phyloP scores from a whole-genome alignment of 352 stramenopile species.

The Globisporangium cystogenes region DNA sequence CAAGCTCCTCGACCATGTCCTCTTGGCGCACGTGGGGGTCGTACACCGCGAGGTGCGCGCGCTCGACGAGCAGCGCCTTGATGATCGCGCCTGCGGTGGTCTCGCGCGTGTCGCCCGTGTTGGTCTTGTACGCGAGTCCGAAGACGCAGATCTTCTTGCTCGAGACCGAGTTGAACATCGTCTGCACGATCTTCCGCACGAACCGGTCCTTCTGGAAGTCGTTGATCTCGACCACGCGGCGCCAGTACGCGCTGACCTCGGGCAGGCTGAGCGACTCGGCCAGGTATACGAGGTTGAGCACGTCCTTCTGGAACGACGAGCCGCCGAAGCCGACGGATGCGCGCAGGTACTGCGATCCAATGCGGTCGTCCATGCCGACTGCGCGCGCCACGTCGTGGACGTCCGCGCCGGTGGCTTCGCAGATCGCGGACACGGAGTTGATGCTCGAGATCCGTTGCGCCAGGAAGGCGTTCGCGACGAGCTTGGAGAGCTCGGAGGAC shows the following conservation, averaged over 20 bases:
- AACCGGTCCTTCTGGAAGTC: slow-evolving; percentile 99
- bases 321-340: slow-evolving; percentile 98
- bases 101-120: slow-evolving; percentile 99
- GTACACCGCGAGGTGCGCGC: slow-evolving; percentile 95
- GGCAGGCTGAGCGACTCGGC: slow-evolving; percentile 97
- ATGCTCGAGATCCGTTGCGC: slow-evolving; percentile 99
- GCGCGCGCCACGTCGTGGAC: slow-evolving; percentile 97
- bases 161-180: slow-evolving; percentile 99
- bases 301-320: slow-evolving; percentile 99
- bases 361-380: slow-evolving; percentile 97
- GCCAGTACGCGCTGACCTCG: slow-evolving; percentile 99
- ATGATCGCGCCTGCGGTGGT: slow-evolving; percentile 97
- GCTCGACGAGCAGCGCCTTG: slow-evolving; percentile 95
- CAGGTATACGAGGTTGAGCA: slow-evolving; percentile 99
- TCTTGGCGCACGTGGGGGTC: slow-evolving; percentile 98
- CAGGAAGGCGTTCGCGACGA: slow-evolving; percentile 99
- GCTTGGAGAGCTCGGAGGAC: slow-evolving; percentile 99
- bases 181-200: slow-evolving; percentile 95
- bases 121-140: slow-evolving; percentile 99
- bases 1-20: slow-evolving; percentile 85
- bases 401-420: slow-evolving; percentile 97
- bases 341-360: slow-evolving; percentile 97
- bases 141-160: slow-evolving; percentile 99
- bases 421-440: slow-evolving; percentile 99
- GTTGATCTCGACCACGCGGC: slow-evolving; percentile 99